Base-by-base conservation (phyloP, 2,329 filamentous ascomycete genomes). In the Aspergillus sergii region DNA sequence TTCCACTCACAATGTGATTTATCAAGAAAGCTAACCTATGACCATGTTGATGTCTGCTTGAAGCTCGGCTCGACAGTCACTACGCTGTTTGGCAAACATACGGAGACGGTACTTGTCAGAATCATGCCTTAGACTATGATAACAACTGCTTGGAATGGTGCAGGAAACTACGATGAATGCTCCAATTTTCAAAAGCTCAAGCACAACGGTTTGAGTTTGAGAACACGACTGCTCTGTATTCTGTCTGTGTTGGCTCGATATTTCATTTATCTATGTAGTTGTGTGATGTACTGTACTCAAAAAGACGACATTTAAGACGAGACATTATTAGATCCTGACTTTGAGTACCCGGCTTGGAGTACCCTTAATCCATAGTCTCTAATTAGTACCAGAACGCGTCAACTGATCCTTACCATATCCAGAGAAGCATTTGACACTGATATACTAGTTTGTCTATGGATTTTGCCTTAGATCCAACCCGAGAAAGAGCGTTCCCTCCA, bases 401-500 rank as follows among this genome's bases (percentile, higher is more conserved):
- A n/a, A 41, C 16, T 9, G 9, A 2, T 48, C 21, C 12, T 23
- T 14, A 23, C 19, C 8, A 9, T 41, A 8, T 41, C 16, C 9
- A 41, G 39, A 8, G 16, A 41, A 41, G 19, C 39, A 41, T 4
- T n/a, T n/a, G 16, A 41, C 8, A 41, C 39, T 19, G 19, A n/a
- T 19, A 9, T 19, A n/a, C 39, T n/a, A 19, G 7, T n/a, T 16
- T 16, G n/a, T n/a, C 21, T 59, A 32, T 39, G 10, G 30, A n/a
- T 26, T 41, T 19, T 34, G 61, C n/a, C 43, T 59, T 16, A 69
- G 30, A 43, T 69, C 57, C 61, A 82, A 67, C 32, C 74, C 78
- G 69, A 88, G 75, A 69, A 87, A 89, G 19, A 83, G 75, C 8
- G 85, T 86, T 32, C 79, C 81, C 57, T 83, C 76, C 41, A 87